Percentiles rank a stretch among this genome's conserved stretches.
phyloP scores from a whole-genome alignment of 106 monocot genomes.

The Dactylorhiza incarnata region DNA sequence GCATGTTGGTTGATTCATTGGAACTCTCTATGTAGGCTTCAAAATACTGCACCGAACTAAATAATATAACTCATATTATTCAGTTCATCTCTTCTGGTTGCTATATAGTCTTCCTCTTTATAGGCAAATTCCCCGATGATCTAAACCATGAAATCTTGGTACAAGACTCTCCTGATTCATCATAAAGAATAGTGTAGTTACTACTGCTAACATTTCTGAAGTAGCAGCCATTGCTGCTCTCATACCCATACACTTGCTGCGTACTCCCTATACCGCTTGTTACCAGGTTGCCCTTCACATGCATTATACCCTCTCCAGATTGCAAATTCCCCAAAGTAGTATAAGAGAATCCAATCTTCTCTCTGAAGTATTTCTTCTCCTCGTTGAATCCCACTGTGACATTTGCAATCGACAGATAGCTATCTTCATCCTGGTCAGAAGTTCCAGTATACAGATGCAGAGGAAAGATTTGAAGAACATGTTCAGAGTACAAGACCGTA shows the following conservation, averaged over 20 bases:
- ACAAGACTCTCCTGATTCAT: slow-evolving; percentile 43
- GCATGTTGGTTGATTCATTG: background rate
- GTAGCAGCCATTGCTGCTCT: slow-evolving; percentile 76
- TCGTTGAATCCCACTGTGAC: slow-evolving; percentile 57
- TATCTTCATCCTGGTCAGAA: slow-evolving; percentile 25
- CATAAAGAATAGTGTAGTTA: slow-evolving; percentile 75
- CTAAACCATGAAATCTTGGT: slow-evolving; percentile 13
- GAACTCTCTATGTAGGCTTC: background rate
- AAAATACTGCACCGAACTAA: background rate
- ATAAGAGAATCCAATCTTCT: slow-evolving; percentile 34
- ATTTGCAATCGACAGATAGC: slow-evolving; percentile 33
- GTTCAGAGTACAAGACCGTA: slow-evolving; percentile 43
- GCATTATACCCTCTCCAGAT: slow-evolving; percentile 45
- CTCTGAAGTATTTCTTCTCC: slow-evolving; percentile 47
- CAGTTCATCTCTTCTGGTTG: background rate
- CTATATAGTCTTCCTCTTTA: background rate
- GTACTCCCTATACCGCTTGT: slow-evolving; percentile 44
- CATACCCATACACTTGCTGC: slow-evolving; percentile 61
- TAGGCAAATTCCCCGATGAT: background rate
- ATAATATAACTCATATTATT: background rate
- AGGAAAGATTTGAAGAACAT: slow-evolving; percentile 51
- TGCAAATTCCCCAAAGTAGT: slow-evolving; percentile 49
- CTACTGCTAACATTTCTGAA: slow-evolving; percentile 85
- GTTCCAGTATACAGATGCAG: slow-evolving; percentile 43
- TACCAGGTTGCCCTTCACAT: slow-evolving; percentile 64